These are phyloP conservation scores for Helichrysum umbraculigerum DNA, from an alignment of 129 eudicot genomes.

Conservation along the genomic window DNA sequence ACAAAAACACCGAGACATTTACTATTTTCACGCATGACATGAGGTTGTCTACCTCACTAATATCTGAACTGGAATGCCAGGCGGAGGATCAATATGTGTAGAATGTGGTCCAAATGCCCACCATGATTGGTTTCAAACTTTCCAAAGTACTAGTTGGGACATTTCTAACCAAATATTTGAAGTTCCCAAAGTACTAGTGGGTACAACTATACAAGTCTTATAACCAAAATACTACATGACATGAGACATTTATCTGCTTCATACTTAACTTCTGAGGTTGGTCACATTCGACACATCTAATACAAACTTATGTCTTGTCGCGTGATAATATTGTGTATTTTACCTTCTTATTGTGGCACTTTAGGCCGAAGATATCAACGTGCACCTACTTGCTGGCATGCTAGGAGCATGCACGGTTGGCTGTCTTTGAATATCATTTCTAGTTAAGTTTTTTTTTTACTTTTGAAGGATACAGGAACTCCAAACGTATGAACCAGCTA, in stretches of 20 bases:
- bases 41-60: too few relatives aligned
- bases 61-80: too few relatives aligned
- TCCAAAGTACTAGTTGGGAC: not conserved
- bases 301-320: not conserved
- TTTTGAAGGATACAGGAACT: too few relatives aligned
- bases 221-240: not conserved
- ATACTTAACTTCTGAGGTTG: not conserved
- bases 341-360: not conserved
- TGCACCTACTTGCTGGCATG: not conserved
- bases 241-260: not conserved
- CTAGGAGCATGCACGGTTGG: not conserved
- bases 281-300: not conserved
- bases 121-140: not conserved
- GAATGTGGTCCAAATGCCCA: too few relatives aligned
- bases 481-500: too few relatives aligned
- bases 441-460: not conserved
- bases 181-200: too few relatives aligned
- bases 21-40: too few relatives aligned
- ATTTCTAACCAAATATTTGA: too few relatives aligned
- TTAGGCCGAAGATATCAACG: not conserved
- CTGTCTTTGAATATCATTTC: not conserved
- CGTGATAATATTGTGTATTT: not conserved
- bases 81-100: too few relatives aligned
- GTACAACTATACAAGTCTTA: not conserved
- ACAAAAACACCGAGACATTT: not conserved